A percentile compares a stretch with the other conserved stretches of the same genome.
phyloP scores from a whole-genome alignment of 1,139 yeast genomes.

The Saccharomycopsis crataegensis region DNA sequence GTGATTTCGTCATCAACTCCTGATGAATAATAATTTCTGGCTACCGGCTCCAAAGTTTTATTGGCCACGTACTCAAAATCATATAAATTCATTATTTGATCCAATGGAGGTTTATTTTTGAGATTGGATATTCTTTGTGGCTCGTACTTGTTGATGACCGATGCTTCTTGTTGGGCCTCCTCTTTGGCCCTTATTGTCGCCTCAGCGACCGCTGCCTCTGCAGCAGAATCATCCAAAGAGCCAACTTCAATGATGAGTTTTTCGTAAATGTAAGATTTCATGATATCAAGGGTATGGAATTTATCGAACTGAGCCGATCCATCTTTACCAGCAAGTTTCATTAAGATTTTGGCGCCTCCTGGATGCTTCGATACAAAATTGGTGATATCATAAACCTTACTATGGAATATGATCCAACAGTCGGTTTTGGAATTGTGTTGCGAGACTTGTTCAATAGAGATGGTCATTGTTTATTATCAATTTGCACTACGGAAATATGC shows the following conservation, averaged over 20 bases:
- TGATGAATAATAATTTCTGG: constrained; percentile 89
- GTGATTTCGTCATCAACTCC: constrained; percentile 93
- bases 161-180: constrained; percentile 27
- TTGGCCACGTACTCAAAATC: constrained; percentile 86
- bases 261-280: constrained; percentile 36
- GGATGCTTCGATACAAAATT: constrained; percentile 75
- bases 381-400: constrained; percentile 77
- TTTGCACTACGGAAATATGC: too few relatives aligned
- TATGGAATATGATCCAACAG: constrained; percentile 84
- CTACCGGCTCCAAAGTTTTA: constrained; percentile 63
- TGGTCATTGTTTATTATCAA: too few relatives aligned
- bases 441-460: constrained; percentile 32
- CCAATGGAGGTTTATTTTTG: constrained; percentile 53
- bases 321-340: constrained; percentile 80
- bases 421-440: constrained; percentile 54
- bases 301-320: constrained; percentile 83
- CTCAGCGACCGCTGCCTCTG: constrained; percentile 30
- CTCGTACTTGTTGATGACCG: constrained; percentile 16
- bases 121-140: constrained; percentile 28
- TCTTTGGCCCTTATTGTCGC: constrained; percentile 15
- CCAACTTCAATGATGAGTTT: constrained; percentile 38
- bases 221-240: constrained; percentile 39
- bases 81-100: constrained; percentile 60
- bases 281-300: constrained; percentile 77
- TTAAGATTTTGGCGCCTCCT: constrained; percentile 71